Base-by-base conservation (phyloP, 768 basidiomycete species). In the Crepidotus variabilis region DNA sequence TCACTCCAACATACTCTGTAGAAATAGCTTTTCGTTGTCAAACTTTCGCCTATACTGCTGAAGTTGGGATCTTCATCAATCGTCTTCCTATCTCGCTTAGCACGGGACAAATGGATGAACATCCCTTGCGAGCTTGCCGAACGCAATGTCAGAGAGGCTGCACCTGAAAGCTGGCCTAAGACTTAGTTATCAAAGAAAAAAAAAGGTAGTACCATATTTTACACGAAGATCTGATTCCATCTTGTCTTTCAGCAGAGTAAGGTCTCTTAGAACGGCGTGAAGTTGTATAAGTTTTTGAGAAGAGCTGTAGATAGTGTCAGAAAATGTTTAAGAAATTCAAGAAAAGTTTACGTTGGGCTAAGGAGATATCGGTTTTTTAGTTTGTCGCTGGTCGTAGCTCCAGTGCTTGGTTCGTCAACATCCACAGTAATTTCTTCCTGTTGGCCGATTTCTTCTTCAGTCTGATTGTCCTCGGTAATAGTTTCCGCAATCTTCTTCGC, bases 111-210 rank as follows among this genome's bases (percentile, higher is more conserved):
- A 60, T 92, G 91, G 43, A 92, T 79, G 66, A 90, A 87, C 77
- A 86, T 82, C 5, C 92, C 92, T 46, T 85, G 83, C 9, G 78
- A 78, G 16, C 84, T 78, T 0, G 81, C 86, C 22, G 83, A 81
- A 36, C 90, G 84, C 47, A 94, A 75, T 11, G 88, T 85, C 58
- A 93, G 65, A 11, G 91, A 91, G 21, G 87, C 83, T 1, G 85
- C 81, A 69, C 74, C 91, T 93, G 51, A 9, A 48, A 46, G n/a
- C 10, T 28, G 47, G 57, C 51, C 24, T 55, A 33, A 57, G 52
- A 28, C 43, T 34, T 24, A 28, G 33, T 24, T 16, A n/a, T 35
- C 47, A 21, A 48, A 18, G 9, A 23, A 6, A 39, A 24, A 53
- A 10, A 39, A 61, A 28, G 39, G 56, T 75, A 59, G 50, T 28